Conservation (phyloP, 2,329 filamentous ascomycete genomes). For the Penicillium sp. region DNA sequence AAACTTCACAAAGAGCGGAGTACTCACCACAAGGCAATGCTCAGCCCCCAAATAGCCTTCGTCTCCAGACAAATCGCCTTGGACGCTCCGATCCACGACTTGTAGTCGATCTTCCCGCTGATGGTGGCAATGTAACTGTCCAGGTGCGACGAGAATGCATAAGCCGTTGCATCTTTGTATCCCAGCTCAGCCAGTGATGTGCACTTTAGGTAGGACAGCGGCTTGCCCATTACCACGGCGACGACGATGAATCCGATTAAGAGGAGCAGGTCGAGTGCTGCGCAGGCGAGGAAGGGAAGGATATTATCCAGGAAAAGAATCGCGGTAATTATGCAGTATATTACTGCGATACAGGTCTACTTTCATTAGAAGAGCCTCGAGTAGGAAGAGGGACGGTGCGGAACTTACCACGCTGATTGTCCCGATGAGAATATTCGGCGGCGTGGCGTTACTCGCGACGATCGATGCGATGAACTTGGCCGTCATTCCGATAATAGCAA, state of each 20-base stretch:
- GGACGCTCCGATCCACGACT: conserved; percentile 59
- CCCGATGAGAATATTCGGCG: conserved; percentile 71
- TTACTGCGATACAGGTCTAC: conserved; percentile 71
- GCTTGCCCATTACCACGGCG: conserved; percentile 73
- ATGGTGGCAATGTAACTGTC: conserved; percentile 52
- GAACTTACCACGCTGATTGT: conserved; percentile 74
- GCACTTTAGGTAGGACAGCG: conserved; percentile 76
- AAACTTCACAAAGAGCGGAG: not conserved
- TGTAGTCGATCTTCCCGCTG: conserved; percentile 51
- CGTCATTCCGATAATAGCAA: conserved; percentile 75
- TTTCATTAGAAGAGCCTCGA: not conserved
- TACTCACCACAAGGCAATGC: conserved; percentile 69
- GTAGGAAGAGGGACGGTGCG: not conserved
- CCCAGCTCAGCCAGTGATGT: conserved; percentile 51
- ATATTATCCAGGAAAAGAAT: conserved; percentile 77
- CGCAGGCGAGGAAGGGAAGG: conserved; percentile 69
- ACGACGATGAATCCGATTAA: conserved; percentile 77
- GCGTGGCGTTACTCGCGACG: conserved; percentile 61
- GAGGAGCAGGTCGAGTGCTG: conserved; percentile 64
- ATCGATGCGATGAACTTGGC: conserved; percentile 81
- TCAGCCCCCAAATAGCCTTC: conserved; percentile 83
- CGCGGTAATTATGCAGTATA: conserved; percentile 77
- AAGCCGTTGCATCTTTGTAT: conserved; percentile 49
- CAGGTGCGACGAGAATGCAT: conserved; percentile 54
- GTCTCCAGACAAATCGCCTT: conserved; percentile 73